Conservation (phyloP, 345 rosid genomes). For the Capsella bursapastoris region DNA sequence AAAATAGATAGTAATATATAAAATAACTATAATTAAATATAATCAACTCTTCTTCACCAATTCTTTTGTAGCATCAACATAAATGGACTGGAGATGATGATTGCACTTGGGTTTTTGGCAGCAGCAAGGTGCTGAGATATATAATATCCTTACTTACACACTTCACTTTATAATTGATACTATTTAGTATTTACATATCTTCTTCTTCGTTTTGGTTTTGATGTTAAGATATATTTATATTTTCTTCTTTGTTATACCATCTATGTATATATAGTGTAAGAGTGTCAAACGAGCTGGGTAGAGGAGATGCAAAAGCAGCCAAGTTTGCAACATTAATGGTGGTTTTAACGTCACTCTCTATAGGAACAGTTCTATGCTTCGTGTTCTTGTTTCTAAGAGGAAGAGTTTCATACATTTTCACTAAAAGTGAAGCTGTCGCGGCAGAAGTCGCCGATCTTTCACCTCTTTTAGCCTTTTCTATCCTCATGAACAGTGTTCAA, state of each 20-base stretch:
- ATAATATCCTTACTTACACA: neutral
- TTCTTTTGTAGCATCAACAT: conserved; percentile 59
- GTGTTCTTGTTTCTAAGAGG: conserved; percentile 62
- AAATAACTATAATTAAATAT: too few relatives aligned
- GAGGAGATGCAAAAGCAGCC: conserved; percentile 61
- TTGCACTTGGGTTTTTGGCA: conserved; percentile 76
- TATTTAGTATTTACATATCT: neutral
- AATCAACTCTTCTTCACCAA: neutral
- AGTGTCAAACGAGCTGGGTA: conserved; percentile 84
- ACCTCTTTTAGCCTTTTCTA: conserved; percentile 65
- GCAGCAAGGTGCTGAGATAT: conserved; percentile 60
- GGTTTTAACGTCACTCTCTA: conserved; percentile 51
- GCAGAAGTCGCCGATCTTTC: conserved; percentile 25
- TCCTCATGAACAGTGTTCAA: conserved; percentile 78
- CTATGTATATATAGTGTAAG: conserved; percentile 56
- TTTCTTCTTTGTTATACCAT: neutral
- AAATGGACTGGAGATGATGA: conserved; percentile 84
- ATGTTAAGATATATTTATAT: neutral
- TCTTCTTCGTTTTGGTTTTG: neutral
- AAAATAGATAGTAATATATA: neutral
- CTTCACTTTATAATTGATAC: neutral
- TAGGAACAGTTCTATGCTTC: conserved; percentile 59
- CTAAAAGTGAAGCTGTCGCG: conserved; percentile 58
- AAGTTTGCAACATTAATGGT: conserved; percentile 54
- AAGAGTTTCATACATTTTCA: conserved; percentile 66